Evolutionary conservation across 2,329 filamentous ascomycete genomes (phyloP), one percentile per base, ranked within the genome.

Genomic region (Fonsecaea pugnacius): DNA sequence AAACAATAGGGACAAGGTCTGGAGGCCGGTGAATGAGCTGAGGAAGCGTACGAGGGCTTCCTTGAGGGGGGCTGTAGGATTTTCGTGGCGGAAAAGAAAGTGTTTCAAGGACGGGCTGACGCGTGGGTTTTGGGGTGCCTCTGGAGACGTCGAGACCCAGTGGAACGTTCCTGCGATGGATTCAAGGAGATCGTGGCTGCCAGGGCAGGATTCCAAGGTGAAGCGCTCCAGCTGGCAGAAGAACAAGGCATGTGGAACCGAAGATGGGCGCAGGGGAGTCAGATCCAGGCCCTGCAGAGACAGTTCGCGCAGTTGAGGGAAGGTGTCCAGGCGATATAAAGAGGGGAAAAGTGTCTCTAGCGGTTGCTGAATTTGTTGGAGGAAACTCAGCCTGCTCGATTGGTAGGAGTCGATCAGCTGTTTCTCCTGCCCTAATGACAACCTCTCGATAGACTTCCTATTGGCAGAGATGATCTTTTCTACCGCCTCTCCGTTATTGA

Each of bases 351-450:
- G 66, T 2, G 43, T 54, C n/a, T 68, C 63, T 27, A 52, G 54
- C 18, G 69, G 67, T 50, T 69, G 68, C 33, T 63, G 46, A 5
- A 67, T 63, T 12, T 63, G 59, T 7, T 67, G 60, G 18, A 65
- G 55, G 33, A 62, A 63, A 18, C 50, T 65, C 18, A 59, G 24
- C 38, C 66, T 59, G 43, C 40, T 58, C 18, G 48, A 50, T 16
- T 63, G 60, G 53, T 71, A 72, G n/a, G 58, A 43, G 18, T 69
- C 63, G 12, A 71, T 40, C n/a, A 72, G 48, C 12, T 62, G 55
- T 50, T 61, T 71, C 53, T 72, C 70, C 60, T 71, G 69, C 40
- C 70, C 70, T 40, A 72, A 46, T n/a, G 60, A 52, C n/a, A 72
- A 36, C 9, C 54, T 61, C n/a, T 65, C 46, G 10, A 72, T 60